Evolutionary conservation across 352 stramenopile species (phyloP), one percentile per base, ranked within the genome.

Genomic region (Phytopythium cucurbitacearum): DNA sequence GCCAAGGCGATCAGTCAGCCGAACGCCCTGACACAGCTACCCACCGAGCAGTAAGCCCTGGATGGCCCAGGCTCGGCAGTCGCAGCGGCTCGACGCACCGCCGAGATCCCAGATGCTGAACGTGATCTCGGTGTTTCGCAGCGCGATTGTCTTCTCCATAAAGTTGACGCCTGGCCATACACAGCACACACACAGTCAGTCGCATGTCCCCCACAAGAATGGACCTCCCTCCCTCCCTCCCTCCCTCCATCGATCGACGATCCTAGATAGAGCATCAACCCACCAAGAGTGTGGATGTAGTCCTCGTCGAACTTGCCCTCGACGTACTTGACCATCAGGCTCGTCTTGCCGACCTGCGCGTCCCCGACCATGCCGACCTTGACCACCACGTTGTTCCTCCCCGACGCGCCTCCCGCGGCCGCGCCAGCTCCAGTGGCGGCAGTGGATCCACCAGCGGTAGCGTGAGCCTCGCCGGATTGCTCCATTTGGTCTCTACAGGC

Each of bases 261-360:
- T 37, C 13, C 13, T 21, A 41, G 12, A 56, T 6, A 52, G 15
- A 34, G 34, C 11, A 28, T 7, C 21, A 37, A 35, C 45, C 32
- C 45, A 92, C 83, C 89, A 43, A 98, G 72, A 15, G 93, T 98
- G 85, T 98, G 92, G 69, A 97, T 97, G 69, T 98, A 98, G 59
- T 97, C 90, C 60, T 97, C 91, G 67, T 98, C 93, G 65, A 98
- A 98, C 71, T 97, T 97, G 65, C 92, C 91, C 55, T 98, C 90
- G 28, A 98, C 91, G 69, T 98, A 98, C 59, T 97, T 97, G 65
- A 98, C 91, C 93, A 98, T 98, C 59, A 98, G 83, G 51, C 90
- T 97, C 16, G 93, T 98, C 62, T 98, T 98, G 46, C 93, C 93
- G 45, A 98, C 91, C 54, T 97, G 91, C 40, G 89, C 89, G 60